Conservation (phyloP, 75 land plant genomes). For the Adiantum capillusveneris region DNA sequence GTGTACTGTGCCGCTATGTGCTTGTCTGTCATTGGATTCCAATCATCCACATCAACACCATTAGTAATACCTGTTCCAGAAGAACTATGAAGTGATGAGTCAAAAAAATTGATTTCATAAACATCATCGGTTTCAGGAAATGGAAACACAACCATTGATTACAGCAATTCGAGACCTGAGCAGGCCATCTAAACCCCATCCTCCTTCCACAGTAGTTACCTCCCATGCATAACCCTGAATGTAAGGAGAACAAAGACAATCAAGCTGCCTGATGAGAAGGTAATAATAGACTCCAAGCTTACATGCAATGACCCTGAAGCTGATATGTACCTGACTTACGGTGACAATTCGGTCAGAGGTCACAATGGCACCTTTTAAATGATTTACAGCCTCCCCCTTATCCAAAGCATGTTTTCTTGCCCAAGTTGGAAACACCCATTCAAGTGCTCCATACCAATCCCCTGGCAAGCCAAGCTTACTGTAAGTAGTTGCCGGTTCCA, state of each 20-base stretch:
- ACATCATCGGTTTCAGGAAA: neutral
- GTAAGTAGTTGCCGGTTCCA: conserved; percentile 78
- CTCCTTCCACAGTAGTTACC: no score
- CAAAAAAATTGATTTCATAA: neutral
- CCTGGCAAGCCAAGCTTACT: conserved; percentile 65
- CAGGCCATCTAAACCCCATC: conserved; percentile 75
- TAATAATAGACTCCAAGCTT: no score
- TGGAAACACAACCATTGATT: conserved; percentile 57
- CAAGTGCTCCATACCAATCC: conserved; percentile 88
- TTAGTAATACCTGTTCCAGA: conserved; percentile 61
- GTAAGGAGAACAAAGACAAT: conserved; percentile 1
- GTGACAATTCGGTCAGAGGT: conserved; percentile 85
- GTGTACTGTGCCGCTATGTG: conserved; percentile 50
- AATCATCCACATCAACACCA: conserved; percentile 76
- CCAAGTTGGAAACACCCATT: conserved; percentile 95
- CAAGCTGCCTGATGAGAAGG: neutral
- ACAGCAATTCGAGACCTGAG: conserved; percentile 54
- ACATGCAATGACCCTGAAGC: no score
- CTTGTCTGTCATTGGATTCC: conserved; percentile 72
- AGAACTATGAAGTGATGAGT: neutral
- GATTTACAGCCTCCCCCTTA: conserved; percentile 86
- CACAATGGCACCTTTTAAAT: no score
- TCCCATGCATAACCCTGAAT: conserved; percentile 94
- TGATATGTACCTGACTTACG: conserved; percentile 63
- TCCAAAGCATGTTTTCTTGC: conserved; percentile 92